phyloP scores from a whole-genome alignment of 1,284 basidiomycete species.

The Marasmius tenuissimus region DNA sequence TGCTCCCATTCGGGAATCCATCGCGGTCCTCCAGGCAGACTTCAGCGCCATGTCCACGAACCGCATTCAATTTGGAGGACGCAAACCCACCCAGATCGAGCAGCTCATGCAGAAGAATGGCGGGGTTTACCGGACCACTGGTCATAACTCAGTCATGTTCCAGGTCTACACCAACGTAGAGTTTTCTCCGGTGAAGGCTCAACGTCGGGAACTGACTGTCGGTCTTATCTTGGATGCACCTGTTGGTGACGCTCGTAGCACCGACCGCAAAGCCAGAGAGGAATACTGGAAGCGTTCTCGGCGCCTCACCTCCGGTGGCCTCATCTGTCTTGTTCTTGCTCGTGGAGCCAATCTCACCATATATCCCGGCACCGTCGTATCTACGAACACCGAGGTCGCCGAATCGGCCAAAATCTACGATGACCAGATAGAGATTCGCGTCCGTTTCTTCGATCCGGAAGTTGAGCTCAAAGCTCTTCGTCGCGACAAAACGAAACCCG shows the following conservation, averaged over 20 bases:
- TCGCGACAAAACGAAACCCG: slow-evolving; percentile 8
- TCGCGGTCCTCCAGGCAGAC: slow-evolving; percentile 46
- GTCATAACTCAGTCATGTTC: slow-evolving; percentile 49
- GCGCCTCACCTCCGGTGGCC: slow-evolving; percentile 53
- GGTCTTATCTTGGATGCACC: slow-evolving; percentile 47
- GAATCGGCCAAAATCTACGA: slow-evolving; percentile 32
- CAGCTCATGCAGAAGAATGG: slow-evolving; percentile 41
- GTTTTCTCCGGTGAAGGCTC: slow-evolving; percentile 42
- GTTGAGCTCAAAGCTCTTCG: slow-evolving; percentile 41
- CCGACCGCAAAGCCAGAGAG: slow-evolving; percentile 29
- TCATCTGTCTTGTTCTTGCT: slow-evolving; percentile 55
- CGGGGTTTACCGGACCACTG: slow-evolving; percentile 43
- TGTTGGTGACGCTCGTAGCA: slow-evolving; percentile 50
- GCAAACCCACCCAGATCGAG: slow-evolving; percentile 25
- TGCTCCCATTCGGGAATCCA: slow-evolving; percentile 49
- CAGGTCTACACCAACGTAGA: slow-evolving; percentile 53
- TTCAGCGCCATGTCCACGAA: slow-evolving; percentile 20
- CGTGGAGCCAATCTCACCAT: slow-evolving; percentile 29
- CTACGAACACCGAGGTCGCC: slow-evolving; percentile 36
- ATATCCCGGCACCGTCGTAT: slow-evolving; percentile 50
- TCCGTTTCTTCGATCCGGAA: slow-evolving; percentile 53
- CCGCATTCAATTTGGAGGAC: slow-evolving; percentile 10
- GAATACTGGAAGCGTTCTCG: slow-evolving; percentile 58
- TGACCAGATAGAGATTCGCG: slow-evolving; percentile 35
- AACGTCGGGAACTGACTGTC: slow-evolving; percentile 48